Evolutionary conservation across 1,284 basidiomycete genomes (phyloP), one percentile per base, ranked within the genome.

Genomic region (Flammula alnicola): DNA sequence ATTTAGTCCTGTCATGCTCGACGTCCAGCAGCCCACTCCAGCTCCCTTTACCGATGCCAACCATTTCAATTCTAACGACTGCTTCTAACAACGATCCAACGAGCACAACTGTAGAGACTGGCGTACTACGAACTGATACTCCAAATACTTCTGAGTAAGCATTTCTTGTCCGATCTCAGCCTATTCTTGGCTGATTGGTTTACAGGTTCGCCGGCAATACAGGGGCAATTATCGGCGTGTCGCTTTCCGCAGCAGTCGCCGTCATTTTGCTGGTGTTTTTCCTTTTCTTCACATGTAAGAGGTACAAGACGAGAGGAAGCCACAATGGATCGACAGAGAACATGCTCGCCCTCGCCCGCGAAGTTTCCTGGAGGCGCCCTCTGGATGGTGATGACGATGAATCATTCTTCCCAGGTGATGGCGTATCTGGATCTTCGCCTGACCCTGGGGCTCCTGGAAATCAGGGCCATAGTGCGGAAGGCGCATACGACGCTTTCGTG

Each of bases 151-250:
- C 57, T 38, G 37, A 49, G 64, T 64, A 48, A 36, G 59, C 16
- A 17, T 14, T 17, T 16, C 8, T 40, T 22, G 10, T 30, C 20
- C 49, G 4, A 46, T 42, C 26, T 29, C 42, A 3, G 4, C 38
- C 35, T 4, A 25, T 4, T 20, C 30, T n/a, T 37, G 7, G 19
- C 26, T 33, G 12, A 31, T 26, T 14, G n/a, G 12, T 12, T 30
- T 19, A 5, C 33, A 70, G 68, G 17, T 69, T 72, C 42, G 60
- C 67, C 1, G 60, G 54, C 7, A 66, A 68, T 32, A 71, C 69
- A 11, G 67, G 63, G 20, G 70, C 68, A 11, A 67, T 72, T 35
- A 63, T 71, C n/a, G 70, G 66, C 10, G 64, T 72, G 19, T 59
- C 66, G 10, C 39, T 72, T 6, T 57, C 66, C 5, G 58, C 55